Conservation (phyloP, 1,139 yeast genomes). For the Yamadazyma kanchanaburiensis region DNA sequence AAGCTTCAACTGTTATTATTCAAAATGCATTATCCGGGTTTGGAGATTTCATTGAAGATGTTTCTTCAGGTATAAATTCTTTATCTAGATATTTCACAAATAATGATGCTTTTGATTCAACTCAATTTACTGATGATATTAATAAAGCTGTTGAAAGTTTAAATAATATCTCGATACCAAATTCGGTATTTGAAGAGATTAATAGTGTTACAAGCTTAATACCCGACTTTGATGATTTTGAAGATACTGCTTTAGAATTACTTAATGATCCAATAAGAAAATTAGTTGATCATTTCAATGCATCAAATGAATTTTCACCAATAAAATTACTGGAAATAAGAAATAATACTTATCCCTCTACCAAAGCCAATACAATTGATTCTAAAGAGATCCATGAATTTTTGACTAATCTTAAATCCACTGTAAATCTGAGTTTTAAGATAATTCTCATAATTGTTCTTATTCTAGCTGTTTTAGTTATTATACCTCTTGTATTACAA, state of each 20-base stretch:
- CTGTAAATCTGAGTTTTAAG: conserved; percentile 5
- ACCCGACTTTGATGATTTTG: conserved; percentile 56
- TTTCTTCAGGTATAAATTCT: conserved; percentile 10
- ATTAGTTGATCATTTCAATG: conserved; percentile 15
- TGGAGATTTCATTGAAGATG: conserved; percentile 4
- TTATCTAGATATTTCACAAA: conserved; percentile 51
- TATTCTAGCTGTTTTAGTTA: conserved; percentile 19
- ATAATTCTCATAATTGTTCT: conserved; percentile 21
- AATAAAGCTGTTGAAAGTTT: conserved; percentile 58
- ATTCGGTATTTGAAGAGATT: conserved; percentile 52
- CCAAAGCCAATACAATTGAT: conserved; percentile 16
- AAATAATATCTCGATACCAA: conserved; percentile 60
- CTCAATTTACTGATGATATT: conserved; percentile 31
- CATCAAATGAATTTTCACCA: conserved; percentile 4
- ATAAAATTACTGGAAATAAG: not conserved
- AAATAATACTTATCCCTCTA: conserved; percentile 3
- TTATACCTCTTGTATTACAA: conserved; percentile 39
- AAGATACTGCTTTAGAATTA: conserved; percentile 25
- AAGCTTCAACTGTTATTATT: conserved; percentile 11
- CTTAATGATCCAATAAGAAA: conserved; percentile 18
- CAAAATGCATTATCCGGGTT: conserved; percentile 9
- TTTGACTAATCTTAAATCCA: conserved; percentile 5
- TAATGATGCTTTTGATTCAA: conserved; percentile 28
- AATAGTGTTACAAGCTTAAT: conserved; percentile 40
- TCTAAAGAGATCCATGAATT: conserved; percentile 14